These are phyloP conservation scores for Diaporthe citrichinensis DNA, from an alignment of 2,329 filamentous ascomycete species.

Conservation along the genomic window DNA sequence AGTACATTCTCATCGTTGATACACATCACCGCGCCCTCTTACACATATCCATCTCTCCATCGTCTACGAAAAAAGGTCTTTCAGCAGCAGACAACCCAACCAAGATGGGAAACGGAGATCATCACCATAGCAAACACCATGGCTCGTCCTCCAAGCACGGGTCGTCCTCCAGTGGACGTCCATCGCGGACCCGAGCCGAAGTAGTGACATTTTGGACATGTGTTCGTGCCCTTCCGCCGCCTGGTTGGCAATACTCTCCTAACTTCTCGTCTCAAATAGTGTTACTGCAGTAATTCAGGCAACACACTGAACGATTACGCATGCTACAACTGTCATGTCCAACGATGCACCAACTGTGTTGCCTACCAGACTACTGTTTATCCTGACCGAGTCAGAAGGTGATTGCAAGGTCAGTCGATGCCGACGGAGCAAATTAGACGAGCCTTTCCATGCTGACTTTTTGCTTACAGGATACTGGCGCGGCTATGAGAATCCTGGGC, in stretches of 20 bases:
- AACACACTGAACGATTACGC: conserved; percentile 10
- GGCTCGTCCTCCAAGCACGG: not conserved
- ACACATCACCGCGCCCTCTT: not conserved
- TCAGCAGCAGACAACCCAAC: too few species aligned
- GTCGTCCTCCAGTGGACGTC: not conserved
- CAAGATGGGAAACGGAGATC: not conserved
- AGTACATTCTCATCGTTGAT: not conserved
- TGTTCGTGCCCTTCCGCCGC: not conserved
- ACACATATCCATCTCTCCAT: not conserved
- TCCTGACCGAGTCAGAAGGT: conserved; percentile 1
- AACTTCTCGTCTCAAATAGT: not conserved
- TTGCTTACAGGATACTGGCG: not conserved
- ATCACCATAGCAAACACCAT: not conserved
- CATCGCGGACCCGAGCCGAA: not conserved
- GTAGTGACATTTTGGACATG: conserved; percentile 19
- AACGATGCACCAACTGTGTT: conserved; percentile 3
- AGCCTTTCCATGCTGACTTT: not conserved
- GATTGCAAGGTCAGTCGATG: not conserved
- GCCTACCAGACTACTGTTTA: conserved; percentile 16
- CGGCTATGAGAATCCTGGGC: not conserved
- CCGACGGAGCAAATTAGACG: not conserved
- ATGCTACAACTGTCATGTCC: conserved; percentile 4
- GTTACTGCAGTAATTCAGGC: not conserved
- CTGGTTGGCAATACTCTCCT: not conserved
- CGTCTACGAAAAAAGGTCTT: not conserved